A percentile compares a stretch with the other conserved stretches of the same genome.
Conservation (phyloP, 106 monocot genomes). For the Agapanthus africanus region DNA sequence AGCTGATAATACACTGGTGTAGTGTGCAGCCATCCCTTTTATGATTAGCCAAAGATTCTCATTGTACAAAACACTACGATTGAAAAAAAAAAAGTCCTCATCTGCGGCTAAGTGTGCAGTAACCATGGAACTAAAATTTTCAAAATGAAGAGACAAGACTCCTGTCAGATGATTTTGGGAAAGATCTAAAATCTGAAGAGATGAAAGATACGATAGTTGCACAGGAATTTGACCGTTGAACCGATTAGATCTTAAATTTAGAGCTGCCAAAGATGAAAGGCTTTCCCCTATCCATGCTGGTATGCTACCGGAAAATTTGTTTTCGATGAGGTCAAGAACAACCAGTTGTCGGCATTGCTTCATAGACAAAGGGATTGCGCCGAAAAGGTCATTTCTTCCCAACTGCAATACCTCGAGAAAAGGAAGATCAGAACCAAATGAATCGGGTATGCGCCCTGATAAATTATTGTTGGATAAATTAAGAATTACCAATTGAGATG, state of each 20-base stretch:
- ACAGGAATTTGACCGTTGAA: neutral
- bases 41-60: neutral
- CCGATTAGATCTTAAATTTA: conserved; percentile 1
- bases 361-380: conserved; percentile 5
- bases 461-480: conserved; percentile 4
- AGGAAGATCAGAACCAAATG: neutral
- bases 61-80: neutral
- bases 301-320: conserved; percentile 3
- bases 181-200: conserved; percentile 8
- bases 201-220: neutral
- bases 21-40: neutral
- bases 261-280: neutral
- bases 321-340: conserved; percentile 14
- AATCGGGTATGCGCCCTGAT: neutral
- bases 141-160: neutral
- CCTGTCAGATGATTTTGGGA: neutral
- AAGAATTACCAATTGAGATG: neutral
- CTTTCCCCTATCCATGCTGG: conserved; percentile 11
- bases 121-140: neutral
- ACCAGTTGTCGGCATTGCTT: neutral
- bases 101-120: too few species aligned
- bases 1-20: neutral
- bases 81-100: too few species aligned
- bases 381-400: neutral
- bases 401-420: conserved; percentile 5